Base-by-base conservation (phyloP, 306 rosid species). In the Dalbergia cochinchinensis region DNA sequence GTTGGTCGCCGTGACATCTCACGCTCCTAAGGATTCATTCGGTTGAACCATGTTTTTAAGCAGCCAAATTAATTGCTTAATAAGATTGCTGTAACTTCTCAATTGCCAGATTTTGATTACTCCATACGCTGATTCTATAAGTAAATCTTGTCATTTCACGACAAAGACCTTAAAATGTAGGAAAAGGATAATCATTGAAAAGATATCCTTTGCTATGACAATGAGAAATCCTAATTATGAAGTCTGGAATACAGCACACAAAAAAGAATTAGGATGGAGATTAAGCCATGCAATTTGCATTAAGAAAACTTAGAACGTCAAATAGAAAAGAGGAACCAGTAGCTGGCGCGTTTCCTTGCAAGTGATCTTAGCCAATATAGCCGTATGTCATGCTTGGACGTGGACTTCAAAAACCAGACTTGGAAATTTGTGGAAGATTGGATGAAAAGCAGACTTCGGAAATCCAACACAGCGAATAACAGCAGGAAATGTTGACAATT, bases 401-500 rank as follows among this genome's bases (percentile, higher is more conserved):
- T 73, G 18, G 78, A 54, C 7, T 41, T 37, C 7, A 12, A 34
- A 22, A 16, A 31, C 1, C 16, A 0, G 22, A 55, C 16, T 9
- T 55, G 26, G 34, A 35, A 35, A 35, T n/a, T 7, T 19, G 11
- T 16, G 33, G 48, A 65, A 5, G 5, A 4, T 1, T 22, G 13
- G 20, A 71, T 57, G 5, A 5, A 55, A 9, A 58, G 35, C 16
- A 39, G 15, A 31, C 4, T 2, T 71, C 11, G 42, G 22, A 59
- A 73, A 57, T 41, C 37, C 20, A 41, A 10, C 44, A 73, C 16
- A 33, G 76, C 41, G 3, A 37, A 37, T 37, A 37, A 37, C 7
- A 53, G 76, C 63, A 44, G 76, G 5, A 53, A 71, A 51, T 14
- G n/a, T 51, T 51, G 76, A 71, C 47, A 4, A 26, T 26, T 26